Conservation (phyloP, 2,329 filamentous ascomycete genomes). For the Fonsecaea monophora region DNA sequence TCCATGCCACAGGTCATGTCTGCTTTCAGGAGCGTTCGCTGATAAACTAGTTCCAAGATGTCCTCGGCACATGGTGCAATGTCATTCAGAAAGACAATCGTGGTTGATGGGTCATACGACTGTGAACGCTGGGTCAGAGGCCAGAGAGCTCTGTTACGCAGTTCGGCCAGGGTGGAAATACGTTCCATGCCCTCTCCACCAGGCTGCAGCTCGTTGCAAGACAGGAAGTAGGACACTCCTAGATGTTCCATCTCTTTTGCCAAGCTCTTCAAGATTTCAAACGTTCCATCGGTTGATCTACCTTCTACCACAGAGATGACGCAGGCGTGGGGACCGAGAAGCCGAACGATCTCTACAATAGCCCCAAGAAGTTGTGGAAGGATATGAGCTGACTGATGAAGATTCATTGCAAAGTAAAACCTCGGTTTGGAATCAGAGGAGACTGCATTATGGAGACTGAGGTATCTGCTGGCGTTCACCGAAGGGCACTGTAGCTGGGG, state of each 20-base stretch:
- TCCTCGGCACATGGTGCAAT: slow-evolving; percentile 62
- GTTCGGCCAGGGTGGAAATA: slow-evolving; percentile 56
- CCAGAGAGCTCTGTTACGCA: slow-evolving; percentile 61
- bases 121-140: slow-evolving; percentile 49
- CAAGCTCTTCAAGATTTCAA: slow-evolving; percentile 57
- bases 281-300: slow-evolving; percentile 62
- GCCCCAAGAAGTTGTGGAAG: slow-evolving; percentile 61
- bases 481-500: slow-evolving; percentile 18
- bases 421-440: slow-evolving; percentile 8
- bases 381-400: slow-evolving; percentile 54
- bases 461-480: slow-evolving; percentile 20
- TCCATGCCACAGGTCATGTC: slow-evolving; percentile 67
- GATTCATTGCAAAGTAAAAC: slow-evolving; percentile 63
- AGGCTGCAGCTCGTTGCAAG: slow-evolving; percentile 54
- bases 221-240: slow-evolving; percentile 39
- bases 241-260: slow-evolving; percentile 48
- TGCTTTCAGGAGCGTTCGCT: slow-evolving; percentile 55
- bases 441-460: neutral
- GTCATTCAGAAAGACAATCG: slow-evolving; percentile 63
- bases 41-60: slow-evolving; percentile 63
- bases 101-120: slow-evolving; percentile 47
- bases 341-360: slow-evolving; percentile 58
- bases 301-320: slow-evolving; percentile 64
- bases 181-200: slow-evolving; percentile 48
- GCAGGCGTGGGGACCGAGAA: slow-evolving; percentile 59